Conservation (phyloP, 495 filamentous ascomycete species). For the Neurospora tetraspora region DNA sequence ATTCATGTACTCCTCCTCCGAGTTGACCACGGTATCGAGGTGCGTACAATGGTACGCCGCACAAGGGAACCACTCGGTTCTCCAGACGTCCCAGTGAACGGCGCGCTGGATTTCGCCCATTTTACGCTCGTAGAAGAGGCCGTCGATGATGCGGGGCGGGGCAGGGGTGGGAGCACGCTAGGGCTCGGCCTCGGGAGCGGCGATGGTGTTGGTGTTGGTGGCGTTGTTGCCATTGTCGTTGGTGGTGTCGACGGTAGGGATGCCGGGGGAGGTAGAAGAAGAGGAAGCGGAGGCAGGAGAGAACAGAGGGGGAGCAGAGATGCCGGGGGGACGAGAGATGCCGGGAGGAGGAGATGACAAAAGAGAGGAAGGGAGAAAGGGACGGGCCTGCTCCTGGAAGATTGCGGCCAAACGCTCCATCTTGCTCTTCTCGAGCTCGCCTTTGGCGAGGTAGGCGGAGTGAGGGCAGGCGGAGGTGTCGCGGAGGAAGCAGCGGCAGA, state of each 20-base stretch:
- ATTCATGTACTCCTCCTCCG: not conserved
- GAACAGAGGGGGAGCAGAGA: not conserved
- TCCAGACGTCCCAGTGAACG: not conserved
- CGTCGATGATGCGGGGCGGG: not conserved
- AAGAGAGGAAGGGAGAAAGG: not conserved
- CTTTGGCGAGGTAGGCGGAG: not conserved
- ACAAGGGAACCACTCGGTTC: not conserved
- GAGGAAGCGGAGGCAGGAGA: not conserved
- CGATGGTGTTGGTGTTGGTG: not conserved
- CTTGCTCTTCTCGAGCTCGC: not conserved
- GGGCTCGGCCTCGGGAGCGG: not conserved
- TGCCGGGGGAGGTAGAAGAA: not conserved
- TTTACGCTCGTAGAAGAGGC: not conserved
- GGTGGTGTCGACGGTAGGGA: accelerated
- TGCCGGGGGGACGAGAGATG: not conserved
- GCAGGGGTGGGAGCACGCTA: not conserved
- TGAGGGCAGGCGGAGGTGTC: not conserved
- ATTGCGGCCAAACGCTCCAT: not conserved
- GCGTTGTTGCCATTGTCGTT: not conserved
- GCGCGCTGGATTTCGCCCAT: not conserved
- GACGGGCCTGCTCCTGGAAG: not conserved
- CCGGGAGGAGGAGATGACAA: not conserved
- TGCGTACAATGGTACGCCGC: not conserved
- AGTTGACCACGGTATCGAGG: not conserved
- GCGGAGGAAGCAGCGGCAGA: not conserved